These are phyloP conservation scores for Hericium rajendrae DNA, from an alignment of 768 basidiomycete genomes.

Conservation along the genomic window DNA sequence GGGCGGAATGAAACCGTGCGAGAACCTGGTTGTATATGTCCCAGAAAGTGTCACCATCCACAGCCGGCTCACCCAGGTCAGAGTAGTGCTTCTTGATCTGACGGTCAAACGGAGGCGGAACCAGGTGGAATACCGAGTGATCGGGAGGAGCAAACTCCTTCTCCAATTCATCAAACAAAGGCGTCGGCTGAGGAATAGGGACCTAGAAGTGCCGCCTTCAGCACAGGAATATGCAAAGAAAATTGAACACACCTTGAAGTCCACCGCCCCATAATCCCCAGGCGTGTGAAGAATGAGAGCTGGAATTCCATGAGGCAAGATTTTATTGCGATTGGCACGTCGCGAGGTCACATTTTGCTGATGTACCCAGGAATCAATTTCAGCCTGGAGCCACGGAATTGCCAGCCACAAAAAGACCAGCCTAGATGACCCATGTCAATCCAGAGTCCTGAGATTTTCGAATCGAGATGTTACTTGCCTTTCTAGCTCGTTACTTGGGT, in stretches of 20 bases:
- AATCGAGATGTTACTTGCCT: too few relatives aligned
- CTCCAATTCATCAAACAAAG: constrained; percentile 15
- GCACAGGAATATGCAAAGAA: background rate
- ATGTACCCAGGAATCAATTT: constrained; percentile 23
- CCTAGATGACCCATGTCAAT: constrained; percentile 19
- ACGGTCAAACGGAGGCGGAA: constrained; percentile 21
- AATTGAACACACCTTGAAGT: background rate
- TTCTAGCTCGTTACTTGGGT: background rate
- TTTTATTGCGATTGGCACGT: constrained; percentile 24
- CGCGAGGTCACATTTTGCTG: constrained; percentile 16
- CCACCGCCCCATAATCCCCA: background rate
- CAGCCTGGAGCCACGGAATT: constrained; percentile 31
- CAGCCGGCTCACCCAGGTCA: background rate
- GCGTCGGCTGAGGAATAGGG: constrained; percentile 15
- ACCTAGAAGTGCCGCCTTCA: constrained; percentile 12
- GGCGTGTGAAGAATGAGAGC: constrained; percentile 23
- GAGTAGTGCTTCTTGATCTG: constrained; percentile 18
- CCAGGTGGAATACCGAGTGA: constrained; percentile 27
- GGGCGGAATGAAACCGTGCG: too few relatives aligned
- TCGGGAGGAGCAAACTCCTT: constrained; percentile 23
- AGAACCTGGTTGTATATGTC: background rate
- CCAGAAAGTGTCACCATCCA: background rate
- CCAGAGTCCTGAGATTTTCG: too few relatives aligned
- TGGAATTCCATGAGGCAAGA: constrained; percentile 32
- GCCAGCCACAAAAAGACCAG: constrained; percentile 31